Percentiles rank a stretch among this genome's conserved stretches.
Evolutionary conservation across 345 rosid genomes (phyloP).

Genomic region (Eucalyptus sp.): DNA sequence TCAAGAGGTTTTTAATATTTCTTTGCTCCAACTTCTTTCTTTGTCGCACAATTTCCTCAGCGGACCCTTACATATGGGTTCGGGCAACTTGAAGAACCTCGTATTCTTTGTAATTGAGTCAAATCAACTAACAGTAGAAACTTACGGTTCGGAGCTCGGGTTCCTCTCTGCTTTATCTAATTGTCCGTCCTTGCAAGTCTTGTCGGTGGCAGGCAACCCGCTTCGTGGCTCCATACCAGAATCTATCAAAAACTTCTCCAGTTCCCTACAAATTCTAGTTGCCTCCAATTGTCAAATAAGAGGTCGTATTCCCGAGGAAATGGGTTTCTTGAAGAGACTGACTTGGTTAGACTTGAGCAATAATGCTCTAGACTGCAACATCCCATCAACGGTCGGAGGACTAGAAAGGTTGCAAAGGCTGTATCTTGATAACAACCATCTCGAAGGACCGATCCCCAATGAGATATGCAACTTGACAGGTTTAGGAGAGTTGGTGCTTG

Average conservation of each 20-base stretch:
- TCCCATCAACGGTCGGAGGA: neutral
- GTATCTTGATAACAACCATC: neutral
- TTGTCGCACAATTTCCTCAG: rapidly evolving
- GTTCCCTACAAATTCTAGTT: neutral
- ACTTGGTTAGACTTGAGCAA: rapidly evolving
- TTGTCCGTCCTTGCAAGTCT: rapidly evolving
- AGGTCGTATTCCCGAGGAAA: neutral
- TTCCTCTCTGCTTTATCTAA: neutral
- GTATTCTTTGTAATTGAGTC: rapidly evolving
- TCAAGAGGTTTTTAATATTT: too few species aligned
- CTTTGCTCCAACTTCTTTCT: rapidly evolving
- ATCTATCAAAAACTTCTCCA: neutral
- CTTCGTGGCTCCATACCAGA: neutral
- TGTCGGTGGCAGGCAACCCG: rapidly evolving
- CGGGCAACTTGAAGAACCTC: neutral
- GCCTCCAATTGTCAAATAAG: neutral
- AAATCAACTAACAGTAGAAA: neutral
- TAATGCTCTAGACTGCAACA: rapidly evolving
- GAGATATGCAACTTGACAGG: neutral
- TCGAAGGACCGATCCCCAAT: neutral
- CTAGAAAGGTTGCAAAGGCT: neutral
- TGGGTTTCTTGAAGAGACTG: neutral
- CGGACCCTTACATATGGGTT: neutral
- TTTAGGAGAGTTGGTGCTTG: neutral
- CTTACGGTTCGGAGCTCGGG: neutral